Base-by-base conservation (phyloP, 2,329 filamentous ascomycete species). In the Aureobasidium leucospermi region DNA sequence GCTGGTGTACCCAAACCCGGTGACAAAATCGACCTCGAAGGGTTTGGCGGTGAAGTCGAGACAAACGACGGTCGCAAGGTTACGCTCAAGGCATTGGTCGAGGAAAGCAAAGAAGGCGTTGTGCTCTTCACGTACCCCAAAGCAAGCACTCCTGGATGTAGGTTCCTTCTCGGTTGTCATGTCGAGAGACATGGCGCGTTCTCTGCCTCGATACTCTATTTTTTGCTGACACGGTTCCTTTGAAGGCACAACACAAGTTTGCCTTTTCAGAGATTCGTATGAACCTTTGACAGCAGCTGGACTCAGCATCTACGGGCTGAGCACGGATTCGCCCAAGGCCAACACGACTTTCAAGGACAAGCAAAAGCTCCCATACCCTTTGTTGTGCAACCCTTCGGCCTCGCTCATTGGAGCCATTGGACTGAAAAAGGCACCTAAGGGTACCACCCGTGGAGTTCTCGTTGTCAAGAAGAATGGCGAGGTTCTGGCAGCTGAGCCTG, bases 61-160 rank as follows among this genome's bases (percentile, higher is more conserved):
- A 94, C 87, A 63, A 85, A 97, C 65, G 90, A 96, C 64, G 91
- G 91, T 67, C 78, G 81, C 58, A 89, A 87, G 76, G 91, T 88
- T 6, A 90, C 85, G 1, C 78, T 99, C 61, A 87, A 90, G 76
- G 79, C 85, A 67, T 84, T 99, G 28, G 82, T 96, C 51, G 87
- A 90, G 55, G 83, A 88, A 70, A 96, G 91, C 81, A 86, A 89
- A 76, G 80, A 83, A 38, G 94, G 93, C 29, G 88, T 97, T 45
- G 90, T 96, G 36, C 78, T 97, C 32, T 96, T 99, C 74, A 96
- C 92, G 34, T 97, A 97, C 71, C 94, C 94, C 61, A 95, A 89
- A 76, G 94, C 94, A 11, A 94, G 88, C 31, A 99, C 94, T 23
- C 90, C 90, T 39, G 93, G 93, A 63, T 97, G 93, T 96, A 85